Evolutionary conservation across 1,284 basidiomycete species (phyloP), one percentile per base, ranked within the genome.

Genomic region (Rhizopogon hawkerae): DNA sequence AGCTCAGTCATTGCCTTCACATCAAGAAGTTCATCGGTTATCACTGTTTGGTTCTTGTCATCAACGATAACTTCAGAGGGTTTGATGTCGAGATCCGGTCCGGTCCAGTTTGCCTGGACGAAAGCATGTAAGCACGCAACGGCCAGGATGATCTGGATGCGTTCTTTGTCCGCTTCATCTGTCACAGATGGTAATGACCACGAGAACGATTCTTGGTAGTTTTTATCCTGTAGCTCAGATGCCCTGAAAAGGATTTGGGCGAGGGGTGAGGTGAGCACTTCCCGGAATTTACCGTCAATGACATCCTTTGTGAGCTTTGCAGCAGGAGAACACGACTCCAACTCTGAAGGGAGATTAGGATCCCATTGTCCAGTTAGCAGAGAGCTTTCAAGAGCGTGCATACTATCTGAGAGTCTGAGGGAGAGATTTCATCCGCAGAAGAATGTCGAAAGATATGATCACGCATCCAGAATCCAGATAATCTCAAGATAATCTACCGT

Each of bases 71-170:
- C 57, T 35, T 81, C 76, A 49, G 74, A 68, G 51, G 77, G 75
- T 56, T 66, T 67, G 61, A 92, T 63, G 53, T 84, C 72, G 37
- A 96, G 75, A 59, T 91, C 79, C 1, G 96, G 96, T 1, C 96
- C 96, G 0, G 94, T 98, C 92, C 92, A 99, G 68, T 99, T 99
- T 34, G 77, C 76, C 66, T 98, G 96, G 0, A 95, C 75, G 69
- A 95, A 99, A 0, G 89, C 81, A 56, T 96, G 91, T 24, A 98
- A 73, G 49, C 84, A 84, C 3, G 91, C 84, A 2, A 94, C 76
- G 0, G 83, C 92, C 0, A 92, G 58, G 11, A 78, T 65, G 34
- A 98, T 71, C 16, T 76, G 74, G 35, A 78, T 55, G n/a, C 82
- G 58, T 59, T 87, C 83, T 35, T 62, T 62, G 31, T 69, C 67